Conservation (phyloP, 768 basidiomycete genomes). For the Panaeolus papilionaceus region DNA sequence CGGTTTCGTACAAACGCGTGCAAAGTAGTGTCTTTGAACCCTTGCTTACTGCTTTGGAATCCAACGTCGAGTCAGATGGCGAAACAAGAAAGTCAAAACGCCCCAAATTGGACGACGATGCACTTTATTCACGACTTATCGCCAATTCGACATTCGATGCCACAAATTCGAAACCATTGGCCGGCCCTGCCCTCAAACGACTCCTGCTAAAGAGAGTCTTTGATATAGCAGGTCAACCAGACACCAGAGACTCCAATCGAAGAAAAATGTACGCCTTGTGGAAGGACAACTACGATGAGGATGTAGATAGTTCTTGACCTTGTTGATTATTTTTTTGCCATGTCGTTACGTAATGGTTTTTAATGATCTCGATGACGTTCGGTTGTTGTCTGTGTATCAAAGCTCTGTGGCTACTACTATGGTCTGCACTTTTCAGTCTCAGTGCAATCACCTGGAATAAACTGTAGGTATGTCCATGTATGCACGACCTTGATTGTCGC, state of each 20-base stretch:
- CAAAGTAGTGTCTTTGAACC: constrained; percentile 73
- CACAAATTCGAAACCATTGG: constrained; percentile 43
- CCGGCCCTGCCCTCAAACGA: constrained; percentile 48
- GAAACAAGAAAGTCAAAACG: constrained; percentile 54
- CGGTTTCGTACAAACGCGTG: constrained; percentile 75
- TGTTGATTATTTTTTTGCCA: constrained; percentile 3
- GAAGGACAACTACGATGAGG: constrained; percentile 64
- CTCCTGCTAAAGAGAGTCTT: constrained; percentile 71
- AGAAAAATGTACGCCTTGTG: constrained; percentile 85
- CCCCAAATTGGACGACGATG: constrained; percentile 42
- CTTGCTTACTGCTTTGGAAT: constrained; percentile 59
- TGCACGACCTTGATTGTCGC: neutral
- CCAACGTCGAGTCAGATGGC: constrained; percentile 41
- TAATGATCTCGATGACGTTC: neutral
- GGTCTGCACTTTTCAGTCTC: neutral
- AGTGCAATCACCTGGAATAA: neutral
- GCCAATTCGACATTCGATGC: constrained; percentile 59
- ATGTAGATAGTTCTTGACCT: constrained; percentile 23
- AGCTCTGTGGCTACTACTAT: neutral
- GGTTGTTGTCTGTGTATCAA: neutral
- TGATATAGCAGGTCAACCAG: constrained; percentile 71
- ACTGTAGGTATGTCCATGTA: neutral
- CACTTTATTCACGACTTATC: constrained; percentile 50
- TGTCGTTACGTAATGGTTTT: neutral
- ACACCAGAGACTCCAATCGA: constrained; percentile 81